Percentiles rank a stretch among this genome's conserved stretches.
Conservation (phyloP, 169 alveolate species). For the Babesia caballi region DNA sequence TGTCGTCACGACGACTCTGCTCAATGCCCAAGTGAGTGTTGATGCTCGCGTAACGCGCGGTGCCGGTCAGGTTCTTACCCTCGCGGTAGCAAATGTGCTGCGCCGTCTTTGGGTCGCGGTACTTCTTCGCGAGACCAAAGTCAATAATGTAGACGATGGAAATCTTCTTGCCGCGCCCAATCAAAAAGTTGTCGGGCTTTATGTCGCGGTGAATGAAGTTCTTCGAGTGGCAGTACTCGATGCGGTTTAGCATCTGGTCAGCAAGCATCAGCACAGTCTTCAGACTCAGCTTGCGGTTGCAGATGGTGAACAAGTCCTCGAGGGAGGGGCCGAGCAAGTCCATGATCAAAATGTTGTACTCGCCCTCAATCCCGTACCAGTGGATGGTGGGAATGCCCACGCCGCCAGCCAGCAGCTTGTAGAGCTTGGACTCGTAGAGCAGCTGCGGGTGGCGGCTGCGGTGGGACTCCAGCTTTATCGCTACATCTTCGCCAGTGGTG, state of each 20-base stretch:
- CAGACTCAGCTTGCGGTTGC: constrained; percentile 92
- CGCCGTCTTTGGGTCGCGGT: constrained; percentile 92
- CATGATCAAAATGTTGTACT: constrained; percentile 94
- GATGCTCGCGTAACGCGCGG: constrained; percentile 97
- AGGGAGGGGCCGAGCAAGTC: constrained; percentile 96
- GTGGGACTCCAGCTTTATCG: constrained; percentile 94
- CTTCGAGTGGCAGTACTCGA: constrained; percentile 92
- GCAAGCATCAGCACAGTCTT: constrained; percentile 93
- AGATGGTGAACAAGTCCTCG: constrained; percentile 93
- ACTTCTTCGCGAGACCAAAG: constrained; percentile 95
- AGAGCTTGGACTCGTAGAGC: constrained; percentile 94
- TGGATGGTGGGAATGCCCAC: constrained; percentile 95
- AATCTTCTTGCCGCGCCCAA: constrained; percentile 86
- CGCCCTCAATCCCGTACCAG: constrained; percentile 98
- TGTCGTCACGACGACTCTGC: constrained; percentile 96
- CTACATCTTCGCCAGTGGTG: constrained; percentile 94
- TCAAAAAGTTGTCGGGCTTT: constrained; percentile 95
- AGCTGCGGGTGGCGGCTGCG: constrained; percentile 94
- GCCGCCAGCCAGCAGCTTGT: constrained; percentile 93
- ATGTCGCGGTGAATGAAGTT: constrained; percentile 96
- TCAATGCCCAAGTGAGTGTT: constrained; percentile 99
- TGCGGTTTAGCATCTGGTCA: constrained; percentile 93
- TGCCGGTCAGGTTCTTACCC: constrained; percentile 96
- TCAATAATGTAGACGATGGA: constrained; percentile 90
- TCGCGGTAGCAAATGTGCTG: constrained; percentile 97